Evolutionary conservation across 805 yeast genomes (phyloP), one percentile per base, ranked within the genome.

Genomic region (Cyberlindnera samutprakarnensis): DNA sequence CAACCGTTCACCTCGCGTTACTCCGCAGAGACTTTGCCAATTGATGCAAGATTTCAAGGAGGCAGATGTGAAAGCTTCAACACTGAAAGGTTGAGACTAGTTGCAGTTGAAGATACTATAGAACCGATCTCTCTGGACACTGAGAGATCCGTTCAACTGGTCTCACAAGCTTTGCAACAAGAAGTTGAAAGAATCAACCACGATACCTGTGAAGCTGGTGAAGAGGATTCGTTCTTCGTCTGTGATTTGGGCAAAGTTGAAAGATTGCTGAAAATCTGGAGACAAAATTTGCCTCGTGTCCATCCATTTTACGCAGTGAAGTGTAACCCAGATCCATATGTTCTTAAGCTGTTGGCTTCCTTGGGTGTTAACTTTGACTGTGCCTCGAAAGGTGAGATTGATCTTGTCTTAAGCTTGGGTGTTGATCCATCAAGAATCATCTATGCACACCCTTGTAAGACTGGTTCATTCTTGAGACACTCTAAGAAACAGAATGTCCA

Each of bases 391-490:
- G 69, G 69, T 41, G 98, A 90, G 61, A 85, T 90, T 48, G 78
- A 78, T 33, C 60, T 62, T 27, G 70, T 85, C 31, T 62, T 85
- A 41, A 50, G 58, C 14, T 51, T 78, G 38, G 90, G 90, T 7
- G 73, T 80, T 30, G 61, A 62, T 40, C 72, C 94, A 7, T 54
- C 65, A 10, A 66, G 82, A 42, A 81, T 90, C 49, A 71, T 92
- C 35, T 90, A 85, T 57, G 96, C 97, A 12, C 86, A 90, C 50
- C 96, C 98, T 10, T 84, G 96, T 59, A 90, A 90, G 60, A 76
- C 88, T n/a, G 70, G 75, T 30, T 81, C 95, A 14, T 85, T 77
- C 44, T 62, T 90, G 37, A 70, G 92, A 43, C 78, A 66, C 51
- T 92, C 96, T 2, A 52, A 63, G n/a, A 55, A 61, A 14, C 45